phyloP scores from a whole-genome alignment of 768 basidiomycete species.

The Trametopsis cervina region DNA sequence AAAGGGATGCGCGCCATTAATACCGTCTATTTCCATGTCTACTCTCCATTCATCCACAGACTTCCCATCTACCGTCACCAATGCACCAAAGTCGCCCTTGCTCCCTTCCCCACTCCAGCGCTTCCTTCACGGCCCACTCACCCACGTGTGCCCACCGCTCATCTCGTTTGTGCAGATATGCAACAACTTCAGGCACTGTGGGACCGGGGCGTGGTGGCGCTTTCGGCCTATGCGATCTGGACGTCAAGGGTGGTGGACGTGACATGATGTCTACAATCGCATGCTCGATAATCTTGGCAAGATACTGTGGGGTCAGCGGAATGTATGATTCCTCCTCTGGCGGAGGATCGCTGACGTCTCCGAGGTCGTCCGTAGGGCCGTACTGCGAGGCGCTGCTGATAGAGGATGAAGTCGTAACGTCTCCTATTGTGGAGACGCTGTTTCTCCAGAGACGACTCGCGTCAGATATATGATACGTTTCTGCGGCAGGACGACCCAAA shows the following conservation, averaged over 20 bases:
- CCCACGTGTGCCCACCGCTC: conserved; percentile 62
- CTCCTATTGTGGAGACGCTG: conserved; percentile 19
- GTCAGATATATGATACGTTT: background rate
- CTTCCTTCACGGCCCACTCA: conserved; percentile 57
- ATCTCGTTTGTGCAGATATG: conserved; percentile 41
- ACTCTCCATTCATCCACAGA: conserved; percentile 11
- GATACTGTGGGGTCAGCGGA: conserved; percentile 45
- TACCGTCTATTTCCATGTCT: too few relatives aligned
- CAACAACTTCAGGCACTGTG: conserved; percentile 40
- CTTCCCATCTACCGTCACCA: conserved; percentile 30
- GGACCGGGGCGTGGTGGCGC: conserved; percentile 20
- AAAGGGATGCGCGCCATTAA: too few relatives aligned
- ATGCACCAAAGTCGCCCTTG: conserved; percentile 28
- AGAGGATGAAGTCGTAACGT: background rate
- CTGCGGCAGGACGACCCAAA: background rate
- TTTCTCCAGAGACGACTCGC: conserved; percentile 44
- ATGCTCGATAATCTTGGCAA: conserved; percentile 41
- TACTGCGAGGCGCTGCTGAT: conserved; percentile 1
- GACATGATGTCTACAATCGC: conserved; percentile 34
- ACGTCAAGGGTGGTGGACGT: conserved; percentile 7
- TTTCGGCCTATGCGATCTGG: conserved; percentile 3
- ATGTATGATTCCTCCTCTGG: conserved; percentile 61
- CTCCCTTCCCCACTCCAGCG: conserved; percentile 39
- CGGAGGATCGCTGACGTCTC: conserved; percentile 54
- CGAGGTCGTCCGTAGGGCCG: conserved; percentile 33